Evolutionary conservation across 768 basidiomycete species (phyloP).

Genomic region (Imleria badia): DNA sequence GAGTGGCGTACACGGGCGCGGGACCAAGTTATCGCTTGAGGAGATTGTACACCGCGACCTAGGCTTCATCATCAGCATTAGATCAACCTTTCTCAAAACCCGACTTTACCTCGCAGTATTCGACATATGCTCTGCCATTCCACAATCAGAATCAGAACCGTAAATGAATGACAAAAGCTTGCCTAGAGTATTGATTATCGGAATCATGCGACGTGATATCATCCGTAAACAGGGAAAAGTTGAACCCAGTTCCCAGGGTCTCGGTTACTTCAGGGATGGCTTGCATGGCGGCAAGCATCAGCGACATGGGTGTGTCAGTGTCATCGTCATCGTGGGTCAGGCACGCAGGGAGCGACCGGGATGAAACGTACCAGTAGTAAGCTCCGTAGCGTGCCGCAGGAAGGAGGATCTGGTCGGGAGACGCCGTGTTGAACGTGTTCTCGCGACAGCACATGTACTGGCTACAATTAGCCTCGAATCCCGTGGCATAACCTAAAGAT

Average conservation of each 20-base stretch:
- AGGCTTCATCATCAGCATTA: neutral
- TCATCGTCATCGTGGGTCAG: neutral
- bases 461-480: constrained; percentile 69
- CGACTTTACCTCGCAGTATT: constrained; percentile 54
- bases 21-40: constrained; percentile 56
- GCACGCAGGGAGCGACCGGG: too few relatives aligned
- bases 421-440: constrained; percentile 45
- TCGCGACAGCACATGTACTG: constrained; percentile 61
- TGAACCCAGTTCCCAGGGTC: constrained; percentile 58
- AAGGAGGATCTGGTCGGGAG: constrained; percentile 45
- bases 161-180: constrained; percentile 5
- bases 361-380: constrained; percentile 10
- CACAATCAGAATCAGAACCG: neutral
- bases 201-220: constrained; percentile 73
- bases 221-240: constrained; percentile 68
- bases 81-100: neutral
- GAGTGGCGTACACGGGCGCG: constrained; percentile 65
- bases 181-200: constrained; percentile 65
- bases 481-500: constrained; percentile 59
- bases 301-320: constrained; percentile 61
- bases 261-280: constrained; percentile 65
- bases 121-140: constrained; percentile 48
- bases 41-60: constrained; percentile 62
- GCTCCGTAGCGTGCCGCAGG: constrained; percentile 67
- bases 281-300: constrained; percentile 56